Conservation (phyloP, 805 yeast species). For the Yamadazyma endophytica region DNA sequence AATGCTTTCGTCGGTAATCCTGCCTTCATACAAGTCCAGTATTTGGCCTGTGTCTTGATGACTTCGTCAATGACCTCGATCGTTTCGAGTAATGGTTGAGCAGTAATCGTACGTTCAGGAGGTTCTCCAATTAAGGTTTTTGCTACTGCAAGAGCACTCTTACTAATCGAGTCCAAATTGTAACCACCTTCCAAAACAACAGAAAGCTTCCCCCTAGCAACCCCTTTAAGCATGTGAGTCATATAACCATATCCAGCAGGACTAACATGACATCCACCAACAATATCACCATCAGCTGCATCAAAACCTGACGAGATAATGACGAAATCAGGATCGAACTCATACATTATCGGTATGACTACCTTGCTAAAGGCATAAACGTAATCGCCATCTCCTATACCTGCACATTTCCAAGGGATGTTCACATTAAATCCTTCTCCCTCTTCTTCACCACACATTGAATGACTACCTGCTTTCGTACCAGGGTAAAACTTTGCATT, state of each 20-base stretch:
- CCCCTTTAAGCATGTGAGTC: conserved; percentile 85
- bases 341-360: conserved; percentile 82
- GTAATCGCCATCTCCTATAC: conserved; percentile 95
- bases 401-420: conserved; percentile 90
- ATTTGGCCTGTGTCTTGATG: conserved; percentile 70
- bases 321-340: conserved; percentile 88
- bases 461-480: conserved; percentile 75
- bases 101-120: conserved; percentile 69
- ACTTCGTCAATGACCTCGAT: conserved; percentile 80
- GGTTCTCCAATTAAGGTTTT: conserved; percentile 93
- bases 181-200: conserved; percentile 97
- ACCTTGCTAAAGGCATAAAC: conserved; percentile 84
- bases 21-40: conserved; percentile 82
- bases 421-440: conserved; percentile 89
- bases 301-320: conserved; percentile 95
- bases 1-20: conserved; percentile 45
- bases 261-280: conserved; percentile 93
- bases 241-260: conserved; percentile 96
- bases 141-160: conserved; percentile 87
- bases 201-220: conserved; percentile 85
- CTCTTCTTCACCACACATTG: conserved; percentile 75
- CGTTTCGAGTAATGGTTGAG: conserved; percentile 70
- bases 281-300: conserved; percentile 97
- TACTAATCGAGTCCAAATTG: conserved; percentile 84
- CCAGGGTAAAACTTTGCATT: conserved; percentile 94